Evolutionary conservation across 2,329 filamentous ascomycete genomes (phyloP), one percentile per base, ranked within the genome.

Genomic region (Fusarium guadeloupense): DNA sequence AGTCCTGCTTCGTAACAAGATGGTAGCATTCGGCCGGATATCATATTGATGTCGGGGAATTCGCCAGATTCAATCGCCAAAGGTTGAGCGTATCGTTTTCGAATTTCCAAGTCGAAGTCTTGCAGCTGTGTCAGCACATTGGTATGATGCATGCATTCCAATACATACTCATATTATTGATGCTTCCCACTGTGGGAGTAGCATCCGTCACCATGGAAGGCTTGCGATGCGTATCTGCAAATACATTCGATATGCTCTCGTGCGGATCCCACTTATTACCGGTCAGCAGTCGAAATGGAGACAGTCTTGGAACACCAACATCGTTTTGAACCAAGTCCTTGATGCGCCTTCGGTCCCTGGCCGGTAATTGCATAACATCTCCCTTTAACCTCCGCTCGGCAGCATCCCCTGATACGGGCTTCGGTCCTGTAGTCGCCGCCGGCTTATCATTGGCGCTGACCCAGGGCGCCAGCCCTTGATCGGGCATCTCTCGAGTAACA

Each of bases 111-210:
- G 59, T 89, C 87, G 74, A 86, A 84, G 67, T 89, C 86, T 89
- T 58, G 37, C 37, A 43, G n/a, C 16, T 9, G 19, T 19, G 64
- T 72, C 48, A 76, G 67, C 34, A 16, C 12, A 16, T 13, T 20
- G 6, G 23, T 17, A 33, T 10, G 33, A 21, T 28, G 33, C 16
- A 26, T 16, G 8, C 34, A 31, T 10, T 20, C 14, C 9, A 26
- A 20, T 26, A 77, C 88, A 72, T 81, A 92, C 89, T 96, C 81
- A 94, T 89, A 66, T 87, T 92, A 66, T 91, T 93, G 39, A 94
- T 82, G 17, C 89, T 89, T 23, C 87, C 89, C n/a, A 89, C 89
- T 70, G 87, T 88, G 23, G 88, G 83, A 21, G 89, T 87, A 9
- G 87, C 83, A 52, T 91, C 85, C 25, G 88, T 83, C 12, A 77